Evolutionary conservation across 441 rosid genomes (phyloP).

Genomic region (Theobroma grandiflorum): DNA sequence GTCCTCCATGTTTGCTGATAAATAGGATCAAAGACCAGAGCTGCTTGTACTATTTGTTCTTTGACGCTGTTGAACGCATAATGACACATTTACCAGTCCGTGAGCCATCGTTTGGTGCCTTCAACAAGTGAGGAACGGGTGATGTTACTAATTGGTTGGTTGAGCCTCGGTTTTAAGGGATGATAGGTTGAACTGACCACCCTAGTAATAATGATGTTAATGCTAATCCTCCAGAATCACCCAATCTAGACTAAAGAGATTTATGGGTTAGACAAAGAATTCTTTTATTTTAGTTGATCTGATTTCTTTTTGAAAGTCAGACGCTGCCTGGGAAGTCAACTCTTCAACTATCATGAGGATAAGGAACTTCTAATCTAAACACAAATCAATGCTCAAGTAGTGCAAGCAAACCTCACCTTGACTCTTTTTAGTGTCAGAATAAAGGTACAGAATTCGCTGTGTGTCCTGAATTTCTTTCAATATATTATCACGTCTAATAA

Average conservation of each 20-base stretch:
- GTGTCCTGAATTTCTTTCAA: too few relatives aligned
- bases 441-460: too few relatives aligned
- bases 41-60: neutral
- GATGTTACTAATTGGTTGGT: neutral
- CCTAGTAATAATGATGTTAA: neutral
- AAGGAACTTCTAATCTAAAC: neutral
- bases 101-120: constrained; percentile 2
- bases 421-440: too few relatives aligned
- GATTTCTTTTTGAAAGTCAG: neutral
- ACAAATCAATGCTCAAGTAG: too few relatives aligned
- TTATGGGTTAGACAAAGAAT: neutral
- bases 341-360: neutral
- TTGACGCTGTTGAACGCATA: neutral
- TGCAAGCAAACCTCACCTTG: neutral
- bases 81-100: neutral
- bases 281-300: neutral
- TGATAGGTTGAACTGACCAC: neutral
- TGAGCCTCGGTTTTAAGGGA: neutral
- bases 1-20: constrained; percentile 10
- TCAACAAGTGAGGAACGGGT: neutral
- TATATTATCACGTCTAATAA: too few relatives aligned
- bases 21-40: neutral
- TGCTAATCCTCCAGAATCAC: neutral
- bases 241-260: neutral
- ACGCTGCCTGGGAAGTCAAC: neutral